Conservation (phyloP, 495 filamentous ascomycete genomes). For the Xylaria nigripes region DNA sequence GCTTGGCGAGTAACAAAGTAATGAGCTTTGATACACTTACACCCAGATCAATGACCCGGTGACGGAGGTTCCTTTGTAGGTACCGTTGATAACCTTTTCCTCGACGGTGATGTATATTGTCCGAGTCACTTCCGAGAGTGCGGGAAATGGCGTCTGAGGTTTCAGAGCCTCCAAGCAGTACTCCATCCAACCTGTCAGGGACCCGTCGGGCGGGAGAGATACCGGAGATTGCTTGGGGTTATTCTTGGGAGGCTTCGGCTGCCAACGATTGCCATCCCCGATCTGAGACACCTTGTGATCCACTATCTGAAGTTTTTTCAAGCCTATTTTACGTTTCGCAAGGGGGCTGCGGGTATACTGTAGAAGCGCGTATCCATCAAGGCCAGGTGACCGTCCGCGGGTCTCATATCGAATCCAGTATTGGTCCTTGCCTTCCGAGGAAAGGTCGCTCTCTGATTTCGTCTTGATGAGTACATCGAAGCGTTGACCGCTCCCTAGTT, state of each 20-base stretch:
- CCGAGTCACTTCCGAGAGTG: constrained; percentile 46
- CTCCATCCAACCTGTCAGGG: constrained; percentile 41
- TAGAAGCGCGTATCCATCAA: constrained; percentile 45
- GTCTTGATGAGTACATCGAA: constrained; percentile 46
- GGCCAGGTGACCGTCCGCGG: constrained; percentile 35
- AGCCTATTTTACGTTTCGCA: not conserved
- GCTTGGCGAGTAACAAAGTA: not conserved
- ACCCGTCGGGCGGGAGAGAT: constrained; percentile 30
- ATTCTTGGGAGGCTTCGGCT: constrained; percentile 16
- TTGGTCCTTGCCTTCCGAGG: constrained; percentile 29
- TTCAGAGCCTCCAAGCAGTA: constrained; percentile 42
- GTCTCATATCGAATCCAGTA: constrained; percentile 51
- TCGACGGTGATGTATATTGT: constrained; percentile 38
- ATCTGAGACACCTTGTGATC: not conserved
- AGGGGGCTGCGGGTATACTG: constrained; percentile 32
- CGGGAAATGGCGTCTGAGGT: constrained; percentile 33
- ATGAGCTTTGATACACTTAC: constrained; percentile 11
- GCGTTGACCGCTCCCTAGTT: constrained; percentile 48
- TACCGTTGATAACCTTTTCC: constrained; percentile 36
- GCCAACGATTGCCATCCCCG: not conserved
- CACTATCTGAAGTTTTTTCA: not conserved
- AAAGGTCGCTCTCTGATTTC: constrained; percentile 35
- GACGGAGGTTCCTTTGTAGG: constrained; percentile 20
- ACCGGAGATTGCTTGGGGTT: constrained; percentile 27
- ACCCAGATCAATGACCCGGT: constrained; percentile 21